phyloP scores from a whole-genome alignment of 495 filamentous ascomycete species.

The Annulohypoxylon maeteangense region DNA sequence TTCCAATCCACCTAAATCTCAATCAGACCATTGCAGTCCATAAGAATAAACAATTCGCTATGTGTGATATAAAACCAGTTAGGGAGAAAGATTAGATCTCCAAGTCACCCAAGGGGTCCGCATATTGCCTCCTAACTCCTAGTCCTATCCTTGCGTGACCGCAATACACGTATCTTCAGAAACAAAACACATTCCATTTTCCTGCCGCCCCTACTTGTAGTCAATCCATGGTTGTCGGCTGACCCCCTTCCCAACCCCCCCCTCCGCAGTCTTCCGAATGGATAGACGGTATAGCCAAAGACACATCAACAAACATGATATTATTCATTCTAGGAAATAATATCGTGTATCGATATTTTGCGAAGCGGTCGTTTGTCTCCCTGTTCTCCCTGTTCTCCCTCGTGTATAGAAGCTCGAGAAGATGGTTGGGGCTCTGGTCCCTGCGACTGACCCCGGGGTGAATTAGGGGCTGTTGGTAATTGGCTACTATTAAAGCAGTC shows the following conservation, averaged over 20 bases:
- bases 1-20: not conserved
- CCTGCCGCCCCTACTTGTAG: not conserved
- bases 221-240: not conserved
- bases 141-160: not conserved
- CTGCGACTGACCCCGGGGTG: slow-evolving; percentile 33
- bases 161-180: not conserved
- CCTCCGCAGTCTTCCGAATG: not conserved
- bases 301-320: not conserved
- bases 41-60: not conserved
- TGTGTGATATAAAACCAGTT: not conserved
- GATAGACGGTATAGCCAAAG: not conserved
- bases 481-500: slow-evolving; percentile 12
- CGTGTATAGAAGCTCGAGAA: not conserved
- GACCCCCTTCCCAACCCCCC: not conserved
- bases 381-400: not conserved
- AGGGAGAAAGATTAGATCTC: not conserved
- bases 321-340: not conserved
- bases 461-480: slow-evolving; percentile 49
- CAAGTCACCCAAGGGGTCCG: not conserved
- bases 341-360: not conserved
- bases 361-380: not conserved
- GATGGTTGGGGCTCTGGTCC: not conserved
- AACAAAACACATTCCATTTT: not conserved
- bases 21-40: not conserved
- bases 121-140: not conserved